A percentile compares a stretch with the other conserved stretches of the same genome.
Conservation (phyloP, 495 filamentous ascomycete species). For the Friedmanniomyces endolithicus region DNA sequence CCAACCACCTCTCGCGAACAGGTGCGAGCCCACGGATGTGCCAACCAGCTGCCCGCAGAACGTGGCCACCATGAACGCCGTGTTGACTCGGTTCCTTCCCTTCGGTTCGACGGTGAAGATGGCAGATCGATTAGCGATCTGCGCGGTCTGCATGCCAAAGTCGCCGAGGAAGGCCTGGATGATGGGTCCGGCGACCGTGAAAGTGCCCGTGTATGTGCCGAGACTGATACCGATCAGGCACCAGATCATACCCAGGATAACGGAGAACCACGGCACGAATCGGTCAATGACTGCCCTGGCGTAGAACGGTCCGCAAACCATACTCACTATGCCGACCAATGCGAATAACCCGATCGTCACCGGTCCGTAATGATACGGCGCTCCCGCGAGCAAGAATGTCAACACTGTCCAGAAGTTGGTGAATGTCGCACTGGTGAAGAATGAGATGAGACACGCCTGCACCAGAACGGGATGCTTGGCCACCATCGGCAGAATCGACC, state of each 20-base stretch:
- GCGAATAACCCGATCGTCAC: conserved; percentile 66
- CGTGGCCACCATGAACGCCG: conserved; percentile 63
- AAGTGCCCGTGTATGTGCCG: conserved; percentile 55
- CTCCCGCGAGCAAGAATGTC: conserved; percentile 59
- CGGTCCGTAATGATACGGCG: conserved; percentile 56
- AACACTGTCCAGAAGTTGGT: conserved; percentile 75
- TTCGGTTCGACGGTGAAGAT: conserved; percentile 63
- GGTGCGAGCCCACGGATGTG: conserved; percentile 55
- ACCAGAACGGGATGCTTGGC: conserved; percentile 53
- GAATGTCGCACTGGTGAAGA: conserved; percentile 46
- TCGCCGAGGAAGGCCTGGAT: conserved; percentile 63
- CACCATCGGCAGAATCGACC: conserved; percentile 48
- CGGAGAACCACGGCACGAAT: conserved; percentile 52
- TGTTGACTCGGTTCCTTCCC: conserved; percentile 66
- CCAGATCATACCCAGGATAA: conserved; percentile 47
- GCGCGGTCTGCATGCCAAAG: conserved; percentile 58
- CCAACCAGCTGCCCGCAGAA: conserved; percentile 70
- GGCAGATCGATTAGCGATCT: conserved; percentile 60
- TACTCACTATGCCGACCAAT: conserved; percentile 58
- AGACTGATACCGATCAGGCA: conserved; percentile 51
- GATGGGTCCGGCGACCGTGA: conserved; percentile 59
- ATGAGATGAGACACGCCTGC: conserved; percentile 49
- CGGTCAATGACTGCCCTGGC: conserved; percentile 58
- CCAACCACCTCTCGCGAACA: conserved; percentile 64
- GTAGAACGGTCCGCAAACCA: conserved; percentile 54